Conservation (phyloP, 768 basidiomycete genomes). For the Pulveroboletus sp. region DNA sequence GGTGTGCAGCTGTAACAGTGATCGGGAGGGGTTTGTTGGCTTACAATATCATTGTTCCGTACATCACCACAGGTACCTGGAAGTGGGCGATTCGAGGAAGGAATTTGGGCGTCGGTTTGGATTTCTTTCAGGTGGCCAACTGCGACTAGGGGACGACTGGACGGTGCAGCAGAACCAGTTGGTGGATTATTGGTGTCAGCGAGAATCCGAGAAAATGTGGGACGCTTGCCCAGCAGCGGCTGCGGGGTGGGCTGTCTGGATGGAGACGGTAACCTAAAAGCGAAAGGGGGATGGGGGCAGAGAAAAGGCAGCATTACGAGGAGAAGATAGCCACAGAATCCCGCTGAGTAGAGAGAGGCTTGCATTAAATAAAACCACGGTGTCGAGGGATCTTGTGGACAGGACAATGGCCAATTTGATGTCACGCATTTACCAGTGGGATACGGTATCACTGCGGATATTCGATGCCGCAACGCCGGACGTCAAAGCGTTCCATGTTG, state of each 20-base stretch:
- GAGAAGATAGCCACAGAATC: background rate
- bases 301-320: slow-evolving; percentile 12
- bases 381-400: slow-evolving; percentile 9
- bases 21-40: background rate
- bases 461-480: background rate
- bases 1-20: background rate
- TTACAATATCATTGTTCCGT: background rate
- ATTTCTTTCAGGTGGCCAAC: background rate
- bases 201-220: slow-evolving; percentile 1
- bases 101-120: background rate
- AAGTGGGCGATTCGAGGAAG: background rate
- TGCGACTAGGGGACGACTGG: background rate
- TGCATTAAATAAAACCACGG: slow-evolving; percentile 17
- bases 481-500: too few species aligned
- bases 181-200: background rate
- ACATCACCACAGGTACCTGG: background rate
- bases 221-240: slow-evolving; percentile 2
- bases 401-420: slow-evolving; percentile 13
- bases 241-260: background rate
- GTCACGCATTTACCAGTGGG: slow-evolving; percentile 5
- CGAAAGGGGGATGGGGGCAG: slow-evolving; percentile 3
- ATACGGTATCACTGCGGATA: slow-evolving; percentile 3
- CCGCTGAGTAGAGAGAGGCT: too few species aligned
- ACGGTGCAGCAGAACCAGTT: background rate
- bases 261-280: slow-evolving; percentile 4